A percentile compares a stretch with the other conserved stretches of the same genome.
These are phyloP conservation scores for Leishmania martiniquensis DNA, from an alignment of 208 protist species.

Conservation along the genomic window DNA sequence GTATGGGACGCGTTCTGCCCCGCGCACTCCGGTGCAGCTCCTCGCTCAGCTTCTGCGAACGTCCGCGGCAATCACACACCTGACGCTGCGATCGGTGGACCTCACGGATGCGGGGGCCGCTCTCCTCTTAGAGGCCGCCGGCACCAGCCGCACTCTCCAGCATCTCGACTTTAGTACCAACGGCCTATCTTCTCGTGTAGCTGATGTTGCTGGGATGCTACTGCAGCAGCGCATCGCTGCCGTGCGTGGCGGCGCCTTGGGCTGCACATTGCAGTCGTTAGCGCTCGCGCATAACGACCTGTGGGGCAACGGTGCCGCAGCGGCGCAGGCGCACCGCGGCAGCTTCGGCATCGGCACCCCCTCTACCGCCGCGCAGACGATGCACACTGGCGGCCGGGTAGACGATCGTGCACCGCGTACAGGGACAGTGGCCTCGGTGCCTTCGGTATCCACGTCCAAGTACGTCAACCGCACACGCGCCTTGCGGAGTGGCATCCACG, in stretches of 20 bases:
- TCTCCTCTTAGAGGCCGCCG: constrained; percentile 55
- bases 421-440: too few species aligned
- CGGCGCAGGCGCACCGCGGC: constrained; percentile 53
- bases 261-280: constrained; percentile 54
- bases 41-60: constrained; percentile 65
- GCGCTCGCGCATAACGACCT: constrained; percentile 71
- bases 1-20: constrained; percentile 4
- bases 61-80: constrained; percentile 48
- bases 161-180: constrained; percentile 81
- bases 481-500: not conserved
- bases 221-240: constrained; percentile 45
- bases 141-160: constrained; percentile 47
- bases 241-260: constrained; percentile 27
- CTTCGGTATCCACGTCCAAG: not conserved
- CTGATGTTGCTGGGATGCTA: constrained; percentile 58
- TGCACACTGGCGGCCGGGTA: not conserved
- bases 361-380: not conserved
- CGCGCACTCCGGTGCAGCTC: constrained; percentile 61
- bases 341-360: constrained; percentile 37
- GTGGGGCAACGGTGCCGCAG: constrained; percentile 31
- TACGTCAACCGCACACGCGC: constrained; percentile 27
- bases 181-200: constrained; percentile 52
- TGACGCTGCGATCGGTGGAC: constrained; percentile 62
- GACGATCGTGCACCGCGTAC: not conserved
- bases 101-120: constrained; percentile 56